Evolutionary conservation across 2,329 filamentous ascomycete genomes (phyloP), one percentile per base, ranked within the genome.

Genomic region (Neonectria coccinea): DNA sequence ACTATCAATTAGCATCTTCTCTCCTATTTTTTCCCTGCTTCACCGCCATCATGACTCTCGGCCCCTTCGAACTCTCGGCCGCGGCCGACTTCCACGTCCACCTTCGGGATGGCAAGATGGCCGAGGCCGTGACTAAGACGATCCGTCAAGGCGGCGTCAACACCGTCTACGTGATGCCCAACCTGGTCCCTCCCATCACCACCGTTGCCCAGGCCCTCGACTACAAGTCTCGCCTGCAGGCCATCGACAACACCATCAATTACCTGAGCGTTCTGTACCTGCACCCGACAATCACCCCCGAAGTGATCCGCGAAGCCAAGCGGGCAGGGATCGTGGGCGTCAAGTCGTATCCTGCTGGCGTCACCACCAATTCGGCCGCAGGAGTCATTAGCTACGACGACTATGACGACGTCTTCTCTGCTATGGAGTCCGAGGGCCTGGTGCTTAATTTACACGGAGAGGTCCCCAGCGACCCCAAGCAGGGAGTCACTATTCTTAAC

Each of bases 371-470:
- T 78, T 90, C 88, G 22, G 84, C 86, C 52, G 88, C 86, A 27
- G 92, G 92, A 12, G 91, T 94, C 25, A 82, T 91, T 16, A 86
- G 88, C 61, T 88, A 92, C 73, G 88, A 89, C 65, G 80, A 84
- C 33, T 95, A 93, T 80, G 91, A 92, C 75, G 87, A 89, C 7
- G 92, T 95, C 14, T 97, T 98, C 75, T 87, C 85, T n/a, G 92
- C 92, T 69, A 97, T 98, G 94, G 91, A 97, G 76, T 82, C 89
- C 64, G 88, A 94, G 70, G 89, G 90, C 70, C 84, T 97, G 76
- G 86, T 97, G n/a, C 85, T 97, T 45, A 97, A 97, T 80, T 83
- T 98, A n/a, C 94, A 98, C 77, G 95, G 94, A 69, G 95, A 97
- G 80, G 88, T 91, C n/a, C 90, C 79, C 3, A 79, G 79, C 61